These are phyloP conservation scores for Cystoderma amianthinum DNA, from an alignment of 768 basidiomycete genomes.

Conservation along the genomic window DNA sequence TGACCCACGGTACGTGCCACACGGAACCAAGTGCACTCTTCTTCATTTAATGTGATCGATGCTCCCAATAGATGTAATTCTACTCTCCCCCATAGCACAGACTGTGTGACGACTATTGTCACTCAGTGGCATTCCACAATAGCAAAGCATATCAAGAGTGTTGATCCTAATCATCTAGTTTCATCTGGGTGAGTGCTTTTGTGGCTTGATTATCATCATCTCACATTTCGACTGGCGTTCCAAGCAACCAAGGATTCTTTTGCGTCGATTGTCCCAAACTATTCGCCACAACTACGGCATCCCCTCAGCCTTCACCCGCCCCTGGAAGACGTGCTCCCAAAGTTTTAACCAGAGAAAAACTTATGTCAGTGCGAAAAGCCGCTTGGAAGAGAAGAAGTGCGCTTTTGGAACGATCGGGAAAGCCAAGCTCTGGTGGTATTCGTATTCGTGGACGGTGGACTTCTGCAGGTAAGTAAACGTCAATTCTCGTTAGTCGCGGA, in stretches of 20 bases:
- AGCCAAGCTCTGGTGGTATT: conserved; percentile 28
- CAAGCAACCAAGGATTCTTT: conserved; percentile 48
- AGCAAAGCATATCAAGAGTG: conserved; percentile 31
- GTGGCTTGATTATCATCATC: background rate
- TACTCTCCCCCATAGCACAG: conserved; percentile 29
- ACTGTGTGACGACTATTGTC: conserved; percentile 43
- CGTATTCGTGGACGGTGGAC: conserved; percentile 56
- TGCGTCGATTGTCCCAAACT: conserved; percentile 52
- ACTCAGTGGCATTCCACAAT: conserved; percentile 50
- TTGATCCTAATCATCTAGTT: conserved; percentile 61
- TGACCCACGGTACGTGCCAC: conserved; percentile 60
- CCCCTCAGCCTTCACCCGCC: conserved; percentile 28
- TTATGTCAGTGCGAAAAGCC: conserved; percentile 38
- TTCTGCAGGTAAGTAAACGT: conserved; percentile 35
- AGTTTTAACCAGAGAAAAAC: conserved; percentile 36
- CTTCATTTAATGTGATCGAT: conserved; percentile 3
- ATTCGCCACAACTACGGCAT: conserved; percentile 29
- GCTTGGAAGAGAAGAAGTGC: too few species aligned
- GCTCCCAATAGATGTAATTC: conserved; percentile 45
- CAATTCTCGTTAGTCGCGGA: background rate
- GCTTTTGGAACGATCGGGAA: conserved; percentile 9
- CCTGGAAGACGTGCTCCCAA: conserved; percentile 24
- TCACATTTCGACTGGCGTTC: conserved; percentile 1
- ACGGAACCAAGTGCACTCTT: background rate
- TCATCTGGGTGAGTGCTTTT: conserved; percentile 44